Conservation (phyloP, 176 grass and related monocot genomes). For the Canna indica region DNA sequence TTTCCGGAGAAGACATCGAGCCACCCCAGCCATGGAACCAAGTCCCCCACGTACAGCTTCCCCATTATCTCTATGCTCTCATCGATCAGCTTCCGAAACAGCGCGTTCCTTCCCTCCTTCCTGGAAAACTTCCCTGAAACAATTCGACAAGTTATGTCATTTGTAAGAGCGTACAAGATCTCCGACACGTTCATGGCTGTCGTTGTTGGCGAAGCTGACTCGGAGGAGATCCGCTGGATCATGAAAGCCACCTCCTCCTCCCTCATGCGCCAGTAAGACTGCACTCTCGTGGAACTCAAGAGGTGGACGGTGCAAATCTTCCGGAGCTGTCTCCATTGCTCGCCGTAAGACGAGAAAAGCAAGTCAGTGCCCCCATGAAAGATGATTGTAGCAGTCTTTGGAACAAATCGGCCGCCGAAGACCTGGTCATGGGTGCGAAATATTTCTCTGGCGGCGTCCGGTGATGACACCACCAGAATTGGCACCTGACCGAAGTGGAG, state of each 20-base stretch:
- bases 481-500: slow-evolving; percentile 38
- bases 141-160: background rate
- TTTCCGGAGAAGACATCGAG: slow-evolving; percentile 23
- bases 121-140: background rate
- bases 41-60: slow-evolving; percentile 17
- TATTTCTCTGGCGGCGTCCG: slow-evolving; percentile 36
- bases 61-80: background rate
- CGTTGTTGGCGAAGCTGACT: background rate
- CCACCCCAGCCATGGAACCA: slow-evolving; percentile 38
- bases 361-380: slow-evolving; percentile 28
- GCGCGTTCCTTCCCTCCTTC: background rate
- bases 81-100: slow-evolving; percentile 6
- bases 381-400: slow-evolving; percentile 18
- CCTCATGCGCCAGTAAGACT: slow-evolving; percentile 22
- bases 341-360: slow-evolving; percentile 33
- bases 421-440: slow-evolving; percentile 39
- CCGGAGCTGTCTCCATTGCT: slow-evolving; percentile 38
- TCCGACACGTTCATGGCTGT: background rate
- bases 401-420: slow-evolving; percentile 24
- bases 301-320: slow-evolving; percentile 45
- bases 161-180: background rate
- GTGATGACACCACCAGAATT: slow-evolving; percentile 38
- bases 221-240: slow-evolving; percentile 15
- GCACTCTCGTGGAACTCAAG: slow-evolving; percentile 24
- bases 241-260: slow-evolving; percentile 30